Percentiles rank a stretch among this genome's conserved stretches.
These are phyloP conservation scores for Tetracladium maxilliforme DNA, from an alignment of 2,329 filamentous ascomycete genomes.

Conservation along the genomic window DNA sequence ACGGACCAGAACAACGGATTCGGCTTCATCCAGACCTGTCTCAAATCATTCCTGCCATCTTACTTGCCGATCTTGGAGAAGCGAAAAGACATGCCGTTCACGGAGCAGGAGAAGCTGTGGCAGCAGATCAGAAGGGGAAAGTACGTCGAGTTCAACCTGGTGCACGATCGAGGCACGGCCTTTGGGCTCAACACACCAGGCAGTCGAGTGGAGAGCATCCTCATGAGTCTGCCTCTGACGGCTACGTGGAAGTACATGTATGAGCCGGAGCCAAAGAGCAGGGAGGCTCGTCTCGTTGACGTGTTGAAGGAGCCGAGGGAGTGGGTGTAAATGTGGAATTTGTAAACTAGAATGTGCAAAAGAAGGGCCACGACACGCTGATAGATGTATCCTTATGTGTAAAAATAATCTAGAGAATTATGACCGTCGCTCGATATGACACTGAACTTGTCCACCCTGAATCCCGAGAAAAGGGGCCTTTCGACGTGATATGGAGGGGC, in stretches of 20 bases:
- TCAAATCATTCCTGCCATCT: slow-evolving; percentile 76
- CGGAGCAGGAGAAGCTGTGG: slow-evolving; percentile 80
- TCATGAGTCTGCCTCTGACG: slow-evolving; percentile 92
- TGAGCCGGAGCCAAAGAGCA: slow-evolving; percentile 56
- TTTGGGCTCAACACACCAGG: slow-evolving; percentile 91
- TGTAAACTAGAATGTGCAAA: slow-evolving; percentile 7
- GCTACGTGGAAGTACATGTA: slow-evolving; percentile 97
- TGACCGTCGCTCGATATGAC: too few species aligned
- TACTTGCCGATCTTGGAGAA: slow-evolving; percentile 82
- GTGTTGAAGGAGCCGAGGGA: slow-evolving; percentile 50
- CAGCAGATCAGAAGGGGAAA: slow-evolving; percentile 88
- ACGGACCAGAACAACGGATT: slow-evolving; percentile 84
- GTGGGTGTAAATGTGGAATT: slow-evolving; percentile 36
- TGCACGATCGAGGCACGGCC: slow-evolving; percentile 87
- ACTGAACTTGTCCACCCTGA: too few species aligned
- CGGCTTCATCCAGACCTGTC: slow-evolving; percentile 71
- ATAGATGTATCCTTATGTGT: too few species aligned
- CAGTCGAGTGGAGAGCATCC: slow-evolving; percentile 83
- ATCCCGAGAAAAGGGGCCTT: too few species aligned
- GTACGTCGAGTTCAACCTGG: slow-evolving; percentile 97
- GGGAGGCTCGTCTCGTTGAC: slow-evolving; percentile 70
- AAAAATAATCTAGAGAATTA: too few species aligned
- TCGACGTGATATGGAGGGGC: too few species aligned
- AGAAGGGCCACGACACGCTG: too few species aligned
- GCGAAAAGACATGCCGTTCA: slow-evolving; percentile 86